Base-by-base conservation (phyloP, 129 eudicot species). In the Lonicera japonica region DNA sequence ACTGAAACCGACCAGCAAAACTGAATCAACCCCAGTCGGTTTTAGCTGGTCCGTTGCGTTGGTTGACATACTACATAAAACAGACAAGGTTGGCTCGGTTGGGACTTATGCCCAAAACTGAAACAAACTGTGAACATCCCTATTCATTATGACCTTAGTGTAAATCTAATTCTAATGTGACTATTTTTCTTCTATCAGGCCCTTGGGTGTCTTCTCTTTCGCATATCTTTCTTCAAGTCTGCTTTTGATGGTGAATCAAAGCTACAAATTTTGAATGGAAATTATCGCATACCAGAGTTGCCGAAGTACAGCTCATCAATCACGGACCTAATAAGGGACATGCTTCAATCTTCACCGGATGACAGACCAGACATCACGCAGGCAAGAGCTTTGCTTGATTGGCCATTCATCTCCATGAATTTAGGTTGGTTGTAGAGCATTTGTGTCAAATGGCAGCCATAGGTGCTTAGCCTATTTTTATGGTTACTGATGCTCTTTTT, bases 201-300 rank as follows among this genome's bases (percentile, higher is more conserved):
- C 56, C 89, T 94, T 16, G 99, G 99, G 39, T 94, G 99, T 71
- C 86, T 94, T 40, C 87, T 94, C 11, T 94, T 78, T 55, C 96
- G 99, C 29, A 83, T 94, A 25, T 78, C 95, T 74, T 94, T 85
- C 70, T 77, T 94, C 60, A 94, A 94, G 86, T 83, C 86, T 63
- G 99, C 99, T 41, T 94, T 94, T 75, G 96, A 94, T 59, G 99
- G 99, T 69, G 96, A 94, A 83, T 94, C 99, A 25, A 94, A 94
- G 83, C 89, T 94, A 68, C 99, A 94, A 76, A 73, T 94, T 58
- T 66, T 94, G 67, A 94, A 94, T 71, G 99, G 99, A 21, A 94
- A 94, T 56, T 94, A 94, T 59, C 96, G 94, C 53, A 94, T 94
- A 60, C 99, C 99, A 61, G 96, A 94, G 60, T 25, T 66, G 59